These are phyloP conservation scores for Lactifluus piperatus DNA, from an alignment of 768 basidiomycete genomes.

Conservation along the genomic window DNA sequence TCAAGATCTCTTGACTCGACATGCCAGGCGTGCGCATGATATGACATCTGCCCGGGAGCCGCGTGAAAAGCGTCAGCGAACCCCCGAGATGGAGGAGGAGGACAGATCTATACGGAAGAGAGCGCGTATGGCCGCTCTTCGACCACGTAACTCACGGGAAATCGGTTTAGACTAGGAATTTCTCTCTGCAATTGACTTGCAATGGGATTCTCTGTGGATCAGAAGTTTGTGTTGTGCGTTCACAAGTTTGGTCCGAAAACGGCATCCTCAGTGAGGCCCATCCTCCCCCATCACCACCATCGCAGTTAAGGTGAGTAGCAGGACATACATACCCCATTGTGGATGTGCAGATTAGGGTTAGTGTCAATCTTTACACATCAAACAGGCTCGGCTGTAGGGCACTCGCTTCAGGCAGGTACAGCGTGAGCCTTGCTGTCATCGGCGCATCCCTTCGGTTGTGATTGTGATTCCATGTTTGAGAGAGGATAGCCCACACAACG, in stretches of 20 bases:
- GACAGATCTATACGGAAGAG: conserved; percentile 3
- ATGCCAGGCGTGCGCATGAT: conserved; percentile 50
- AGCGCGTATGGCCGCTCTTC: background rate
- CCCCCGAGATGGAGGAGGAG: conserved; percentile 14
- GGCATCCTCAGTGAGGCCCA: background rate
- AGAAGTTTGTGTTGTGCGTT: background rate
- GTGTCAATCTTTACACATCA: background rate
- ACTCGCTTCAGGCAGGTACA: too few species aligned
- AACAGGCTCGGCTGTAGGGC: too few species aligned
- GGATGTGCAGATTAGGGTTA: background rate
- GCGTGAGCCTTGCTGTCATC: too few species aligned
- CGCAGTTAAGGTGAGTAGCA: background rate
- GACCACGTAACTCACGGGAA: background rate
- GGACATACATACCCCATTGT: background rate
- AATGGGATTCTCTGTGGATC: background rate
- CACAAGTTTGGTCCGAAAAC: background rate
- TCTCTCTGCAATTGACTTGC: conserved; percentile 5
- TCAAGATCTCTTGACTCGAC: conserved; percentile 60
- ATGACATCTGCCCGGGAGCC: conserved; percentile 19
- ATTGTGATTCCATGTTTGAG: background rate
- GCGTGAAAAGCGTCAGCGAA: conserved; percentile 28
- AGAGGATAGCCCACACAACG: background rate
- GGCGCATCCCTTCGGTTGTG: background rate
- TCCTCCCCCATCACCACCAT: background rate
- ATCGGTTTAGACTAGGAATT: conserved; percentile 3